These are phyloP conservation scores for Prunus davidiana DNA, from an alignment of 306 rosid species.

Conservation along the genomic window DNA sequence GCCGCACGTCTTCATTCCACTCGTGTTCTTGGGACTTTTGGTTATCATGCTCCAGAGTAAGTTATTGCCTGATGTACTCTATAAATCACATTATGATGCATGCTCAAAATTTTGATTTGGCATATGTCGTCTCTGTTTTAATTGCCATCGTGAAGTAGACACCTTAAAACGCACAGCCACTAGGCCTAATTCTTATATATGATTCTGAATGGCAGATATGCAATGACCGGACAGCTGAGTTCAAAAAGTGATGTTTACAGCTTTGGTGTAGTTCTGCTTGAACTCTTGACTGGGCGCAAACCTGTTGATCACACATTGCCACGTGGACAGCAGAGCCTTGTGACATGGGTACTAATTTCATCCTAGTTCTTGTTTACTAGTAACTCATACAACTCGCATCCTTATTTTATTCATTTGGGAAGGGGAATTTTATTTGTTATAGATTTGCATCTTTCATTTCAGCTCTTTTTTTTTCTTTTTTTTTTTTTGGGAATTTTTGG, in stretches of 20 bases:
- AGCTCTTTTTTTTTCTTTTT: slow-evolving; percentile 24
- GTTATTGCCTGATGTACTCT: slow-evolving; percentile 24
- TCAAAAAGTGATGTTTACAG: slow-evolving; percentile 83
- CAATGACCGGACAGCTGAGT: slow-evolving; percentile 73
- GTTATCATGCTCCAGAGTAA: slow-evolving; percentile 92
- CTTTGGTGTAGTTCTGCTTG: slow-evolving; percentile 72
- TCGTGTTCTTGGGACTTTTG: slow-evolving; percentile 90
- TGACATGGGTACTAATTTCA: slow-evolving; percentile 63
- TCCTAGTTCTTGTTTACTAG: slow-evolving; percentile 13
- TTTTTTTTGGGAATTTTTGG: slow-evolving; percentile 4
- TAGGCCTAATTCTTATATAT: background rate
- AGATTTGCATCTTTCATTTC: background rate
- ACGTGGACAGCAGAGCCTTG: slow-evolving; percentile 89
- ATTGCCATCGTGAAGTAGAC: background rate
- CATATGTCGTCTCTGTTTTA: background rate
- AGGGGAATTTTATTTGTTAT: background rate
- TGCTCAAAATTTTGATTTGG: background rate
- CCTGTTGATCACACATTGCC: slow-evolving; percentile 84
- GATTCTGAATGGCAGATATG: slow-evolving; percentile 54
- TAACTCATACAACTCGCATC: background rate
- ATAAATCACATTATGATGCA: background rate
- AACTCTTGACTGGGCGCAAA: slow-evolving; percentile 76
- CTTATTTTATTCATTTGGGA: background rate
- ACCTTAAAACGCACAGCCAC: background rate
- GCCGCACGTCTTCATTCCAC: slow-evolving; percentile 87